phyloP scores from a whole-genome alignment of 2,329 filamentous ascomycete genomes.

The Fusarium metavorans region DNA sequence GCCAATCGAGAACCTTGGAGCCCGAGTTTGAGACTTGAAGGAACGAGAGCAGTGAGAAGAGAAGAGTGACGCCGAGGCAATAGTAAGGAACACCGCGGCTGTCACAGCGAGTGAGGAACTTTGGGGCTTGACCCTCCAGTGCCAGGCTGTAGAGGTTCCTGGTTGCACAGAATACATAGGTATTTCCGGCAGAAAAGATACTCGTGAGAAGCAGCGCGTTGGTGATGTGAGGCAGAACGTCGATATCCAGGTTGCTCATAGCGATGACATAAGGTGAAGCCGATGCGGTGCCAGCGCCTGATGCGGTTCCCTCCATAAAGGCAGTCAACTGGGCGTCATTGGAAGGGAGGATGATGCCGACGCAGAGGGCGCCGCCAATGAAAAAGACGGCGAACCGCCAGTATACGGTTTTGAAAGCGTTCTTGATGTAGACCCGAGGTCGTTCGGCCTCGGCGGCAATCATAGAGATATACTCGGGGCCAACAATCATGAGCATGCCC shows the following conservation, averaged over 20 bases:
- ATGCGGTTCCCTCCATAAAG: not conserved
- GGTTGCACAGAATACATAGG: not conserved
- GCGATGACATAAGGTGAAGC: not conserved
- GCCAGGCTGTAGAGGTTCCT: not conserved
- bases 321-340: not conserved
- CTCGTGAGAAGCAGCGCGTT: not conserved
- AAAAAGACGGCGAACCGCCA: not conserved
- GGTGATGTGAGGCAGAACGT: not conserved
- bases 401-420: not conserved
- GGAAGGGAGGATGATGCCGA: not conserved
- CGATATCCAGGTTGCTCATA: not conserved
- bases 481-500: not conserved
- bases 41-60: slow-evolving; percentile 52
- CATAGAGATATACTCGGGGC: not conserved
- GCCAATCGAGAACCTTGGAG: slow-evolving; percentile 62
- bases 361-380: not conserved
- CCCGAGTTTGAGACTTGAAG: slow-evolving; percentile 67
- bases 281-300: not conserved
- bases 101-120: not conserved
- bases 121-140: not conserved
- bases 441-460: not conserved
- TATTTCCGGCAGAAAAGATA: not conserved
- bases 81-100: not conserved
- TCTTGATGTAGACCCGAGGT: not conserved
- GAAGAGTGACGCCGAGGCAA: slow-evolving; percentile 65